phyloP scores from a whole-genome alignment of 306 rosid genomes.

The Sesbania bispinosa region DNA sequence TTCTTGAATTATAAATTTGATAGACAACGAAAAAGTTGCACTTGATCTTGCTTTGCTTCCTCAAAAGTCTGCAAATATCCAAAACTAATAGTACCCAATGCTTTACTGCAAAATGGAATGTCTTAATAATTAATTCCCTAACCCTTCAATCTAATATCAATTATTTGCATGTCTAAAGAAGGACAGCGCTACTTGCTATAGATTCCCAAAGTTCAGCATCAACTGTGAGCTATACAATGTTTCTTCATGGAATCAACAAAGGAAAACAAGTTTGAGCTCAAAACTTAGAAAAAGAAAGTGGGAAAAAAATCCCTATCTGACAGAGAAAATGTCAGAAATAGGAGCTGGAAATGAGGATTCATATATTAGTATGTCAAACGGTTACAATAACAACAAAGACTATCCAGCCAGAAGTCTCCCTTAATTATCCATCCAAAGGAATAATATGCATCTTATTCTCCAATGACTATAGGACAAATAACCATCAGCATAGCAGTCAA shows the following conservation, averaged over 20 bases:
- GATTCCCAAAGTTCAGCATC: background rate
- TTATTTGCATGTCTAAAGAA: background rate
- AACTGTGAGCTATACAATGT: background rate
- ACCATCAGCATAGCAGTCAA: constrained; percentile 1
- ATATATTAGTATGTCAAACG: background rate
- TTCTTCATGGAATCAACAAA: background rate
- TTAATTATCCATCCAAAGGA: background rate
- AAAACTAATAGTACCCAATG: background rate
- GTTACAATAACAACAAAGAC: background rate
- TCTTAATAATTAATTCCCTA: background rate
- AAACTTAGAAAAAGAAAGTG: background rate
- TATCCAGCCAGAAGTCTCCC: background rate
- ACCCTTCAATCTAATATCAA: background rate
- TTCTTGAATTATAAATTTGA: background rate
- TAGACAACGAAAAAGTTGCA: too few species aligned
- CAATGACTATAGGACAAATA: background rate
- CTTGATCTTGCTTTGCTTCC: too few species aligned
- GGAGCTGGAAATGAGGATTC: background rate
- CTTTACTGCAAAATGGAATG: background rate
- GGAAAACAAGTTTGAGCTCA: background rate
- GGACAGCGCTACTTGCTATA: background rate
- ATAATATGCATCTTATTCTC: background rate
- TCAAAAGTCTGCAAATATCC: background rate
- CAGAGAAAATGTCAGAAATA: background rate
- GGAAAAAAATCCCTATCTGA: background rate